Evolutionary conservation across 2,329 filamentous ascomycete genomes (phyloP).

Genomic region (Ophiocordyceps camponoti-saundersi): DNA sequence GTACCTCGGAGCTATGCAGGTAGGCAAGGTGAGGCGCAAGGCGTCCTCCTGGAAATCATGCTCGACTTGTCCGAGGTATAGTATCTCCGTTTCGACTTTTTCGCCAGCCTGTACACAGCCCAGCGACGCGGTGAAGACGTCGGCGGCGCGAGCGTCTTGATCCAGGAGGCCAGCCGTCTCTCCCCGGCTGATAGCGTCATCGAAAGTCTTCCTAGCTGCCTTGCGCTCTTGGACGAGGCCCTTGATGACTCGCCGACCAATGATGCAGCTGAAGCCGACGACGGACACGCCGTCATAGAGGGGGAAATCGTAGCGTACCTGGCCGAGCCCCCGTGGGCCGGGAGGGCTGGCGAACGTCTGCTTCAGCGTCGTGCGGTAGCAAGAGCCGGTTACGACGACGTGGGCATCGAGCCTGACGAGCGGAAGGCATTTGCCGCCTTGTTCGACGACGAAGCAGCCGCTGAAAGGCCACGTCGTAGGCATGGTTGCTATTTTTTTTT

Average conservation of each 20-base stretch:
- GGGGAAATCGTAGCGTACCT: constrained; percentile 52
- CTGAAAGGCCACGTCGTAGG: not conserved
- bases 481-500: no score
- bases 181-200: constrained; percentile 38
- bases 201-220: constrained; percentile 41
- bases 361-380: constrained; percentile 26
- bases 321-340: constrained; percentile 7
- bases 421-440: constrained; percentile 30
- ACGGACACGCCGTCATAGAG: constrained; percentile 58
- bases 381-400: constrained; percentile 41
- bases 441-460: constrained; percentile 2
- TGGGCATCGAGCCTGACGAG: constrained; percentile 39
- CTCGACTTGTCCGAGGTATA: constrained; percentile 54
- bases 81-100: constrained; percentile 41
- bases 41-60: constrained; percentile 53
- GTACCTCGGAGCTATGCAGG: constrained; percentile 49
- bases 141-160: constrained; percentile 38
- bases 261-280: constrained; percentile 46
- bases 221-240: constrained; percentile 52
- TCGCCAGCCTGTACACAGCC: constrained; percentile 47
- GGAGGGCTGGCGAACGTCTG: constrained; percentile 47
- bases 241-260: constrained; percentile 40
- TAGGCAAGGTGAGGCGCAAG: constrained; percentile 52
- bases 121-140: constrained; percentile 51
- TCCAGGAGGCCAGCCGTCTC: constrained; percentile 50